Evolutionary conservation across 306 rosid species (phyloP), one percentile per base, ranked within the genome.

Genomic region (Castanea sativa): DNA sequence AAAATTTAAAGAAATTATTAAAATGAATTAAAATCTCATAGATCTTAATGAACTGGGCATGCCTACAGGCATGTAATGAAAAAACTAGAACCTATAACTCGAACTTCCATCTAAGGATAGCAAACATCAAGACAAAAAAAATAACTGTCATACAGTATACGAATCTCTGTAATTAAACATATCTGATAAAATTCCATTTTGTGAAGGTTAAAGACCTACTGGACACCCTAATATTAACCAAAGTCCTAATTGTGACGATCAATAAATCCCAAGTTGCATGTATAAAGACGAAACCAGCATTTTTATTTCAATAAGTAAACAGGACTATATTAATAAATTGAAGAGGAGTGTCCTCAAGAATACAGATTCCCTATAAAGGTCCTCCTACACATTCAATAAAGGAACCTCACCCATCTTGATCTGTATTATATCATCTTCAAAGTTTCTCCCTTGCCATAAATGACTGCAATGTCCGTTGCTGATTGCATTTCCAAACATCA

Each of bases 401-500:
- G 64, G 69, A 77, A 55, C 1, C 75, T 79, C 71, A 80, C 80
- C 83, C 30, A 18, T 76, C 78, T 41, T 51, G 56, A 53, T 23
- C 6, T 73, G 38, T 73, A 79, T 63, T 21, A 79, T 63, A 76
- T 52, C 83, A 70, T 43, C 75, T 74, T 80, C 81, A 65, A 61
- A 25, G 45, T 27, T 58, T 76, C 73, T 86, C 56, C 86, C 79
- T 74, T 69, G 79, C 78, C 43, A 85, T 69, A 76, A 64, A 27
- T 56, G 74, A 84, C 58, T 67, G 67, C 43, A 78, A 74, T 76
- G 73, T 69, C 82, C 84, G 35, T 83, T 87, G 85, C 82, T 81
- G n/a, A 74, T 30, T 60, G 74, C 41, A 81, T 75, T 76, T 60
- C 78, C 82, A 79, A 81, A 87, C 76, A 87, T 87, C 76, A 71